phyloP scores from a whole-genome alignment of 2,329 filamentous ascomycete genomes.

The Sclerotinia minor region DNA sequence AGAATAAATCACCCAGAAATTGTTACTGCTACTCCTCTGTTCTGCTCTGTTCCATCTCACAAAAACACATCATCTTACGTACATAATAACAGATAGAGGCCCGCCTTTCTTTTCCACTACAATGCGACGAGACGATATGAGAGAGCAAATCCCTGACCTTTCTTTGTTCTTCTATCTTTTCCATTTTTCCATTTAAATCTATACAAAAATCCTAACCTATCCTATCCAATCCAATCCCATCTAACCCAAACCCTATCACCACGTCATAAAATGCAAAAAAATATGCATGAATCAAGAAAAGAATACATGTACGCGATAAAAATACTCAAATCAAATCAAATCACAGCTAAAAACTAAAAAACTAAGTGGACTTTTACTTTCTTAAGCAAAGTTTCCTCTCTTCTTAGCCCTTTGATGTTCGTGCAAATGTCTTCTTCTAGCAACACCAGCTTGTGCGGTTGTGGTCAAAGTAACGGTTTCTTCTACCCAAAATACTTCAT shows the following conservation, averaged over 20 bases:
- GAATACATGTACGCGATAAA: neutral
- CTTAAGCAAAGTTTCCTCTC: slow-evolving; percentile 14
- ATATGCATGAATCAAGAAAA: neutral
- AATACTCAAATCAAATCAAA: neutral
- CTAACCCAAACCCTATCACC: neutral
- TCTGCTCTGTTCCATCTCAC: neutral
- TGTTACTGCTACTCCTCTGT: too few species aligned
- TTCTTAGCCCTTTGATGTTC: slow-evolving; percentile 16
- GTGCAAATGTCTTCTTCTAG: slow-evolving; percentile 23
- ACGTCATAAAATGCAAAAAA: slow-evolving; percentile 3
- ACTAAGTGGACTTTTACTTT: neutral
- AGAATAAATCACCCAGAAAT: neutral
- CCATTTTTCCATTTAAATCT: neutral
- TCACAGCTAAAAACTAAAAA: neutral
- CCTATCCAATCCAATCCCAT: neutral
- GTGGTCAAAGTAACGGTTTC: slow-evolving; percentile 45
- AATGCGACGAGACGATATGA: neutral
- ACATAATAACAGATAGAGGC: neutral
- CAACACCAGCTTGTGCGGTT: neutral
- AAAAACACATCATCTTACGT: neutral
- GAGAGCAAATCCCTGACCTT: neutral
- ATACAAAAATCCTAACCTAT: too few species aligned
- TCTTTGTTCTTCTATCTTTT: too few species aligned
- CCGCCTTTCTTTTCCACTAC: slow-evolving; percentile 8
- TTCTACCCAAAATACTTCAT: slow-evolving; percentile 59